phyloP scores from a whole-genome alignment of 768 basidiomycete genomes.

The Tricholoma hemisulphureum region DNA sequence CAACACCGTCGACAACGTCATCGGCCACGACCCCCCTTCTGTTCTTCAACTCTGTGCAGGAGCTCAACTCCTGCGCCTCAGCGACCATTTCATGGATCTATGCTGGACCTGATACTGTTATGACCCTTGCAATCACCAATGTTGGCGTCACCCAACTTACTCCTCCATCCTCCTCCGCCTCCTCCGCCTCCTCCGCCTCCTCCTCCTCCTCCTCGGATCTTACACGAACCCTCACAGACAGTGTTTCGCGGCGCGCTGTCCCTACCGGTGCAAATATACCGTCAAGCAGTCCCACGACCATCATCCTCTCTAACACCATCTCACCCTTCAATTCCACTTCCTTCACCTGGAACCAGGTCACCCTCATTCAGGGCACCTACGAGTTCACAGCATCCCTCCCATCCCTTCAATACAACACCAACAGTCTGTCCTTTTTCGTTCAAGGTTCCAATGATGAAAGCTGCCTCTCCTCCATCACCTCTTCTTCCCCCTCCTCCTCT shows the following conservation, averaged over 20 bases:
- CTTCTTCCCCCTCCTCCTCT: constrained; percentile 7
- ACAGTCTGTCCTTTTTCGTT: constrained; percentile 33
- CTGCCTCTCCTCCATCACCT: constrained; percentile 25
- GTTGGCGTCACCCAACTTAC: constrained; percentile 28
- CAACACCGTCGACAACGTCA: constrained; percentile 5
- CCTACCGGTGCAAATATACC: neutral
- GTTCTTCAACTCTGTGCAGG: constrained; percentile 14
- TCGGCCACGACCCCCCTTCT: constrained; percentile 18
- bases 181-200: neutral
- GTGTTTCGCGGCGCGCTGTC: constrained; percentile 1
- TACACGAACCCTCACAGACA: constrained; percentile 2
- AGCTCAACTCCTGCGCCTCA: constrained; percentile 28
- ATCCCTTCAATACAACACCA: constrained; percentile 10
- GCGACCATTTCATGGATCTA: constrained; percentile 39
- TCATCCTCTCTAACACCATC: constrained; percentile 14
- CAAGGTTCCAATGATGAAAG: constrained; percentile 30
- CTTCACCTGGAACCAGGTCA: constrained; percentile 47
- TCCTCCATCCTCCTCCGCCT: constrained; percentile 5
- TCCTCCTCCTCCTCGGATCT: too few species aligned
- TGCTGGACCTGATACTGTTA: constrained; percentile 24
- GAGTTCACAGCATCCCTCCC: constrained; percentile 29
- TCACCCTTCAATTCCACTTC: constrained; percentile 24
- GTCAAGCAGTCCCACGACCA: neutral
- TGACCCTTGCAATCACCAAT: constrained; percentile 42
- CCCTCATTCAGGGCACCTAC: constrained; percentile 52